A percentile compares a stretch with the other conserved stretches of the same genome.
Evolutionary conservation across 257 asterid species (phyloP).

Genomic region (Marsdenia floribunda): DNA sequence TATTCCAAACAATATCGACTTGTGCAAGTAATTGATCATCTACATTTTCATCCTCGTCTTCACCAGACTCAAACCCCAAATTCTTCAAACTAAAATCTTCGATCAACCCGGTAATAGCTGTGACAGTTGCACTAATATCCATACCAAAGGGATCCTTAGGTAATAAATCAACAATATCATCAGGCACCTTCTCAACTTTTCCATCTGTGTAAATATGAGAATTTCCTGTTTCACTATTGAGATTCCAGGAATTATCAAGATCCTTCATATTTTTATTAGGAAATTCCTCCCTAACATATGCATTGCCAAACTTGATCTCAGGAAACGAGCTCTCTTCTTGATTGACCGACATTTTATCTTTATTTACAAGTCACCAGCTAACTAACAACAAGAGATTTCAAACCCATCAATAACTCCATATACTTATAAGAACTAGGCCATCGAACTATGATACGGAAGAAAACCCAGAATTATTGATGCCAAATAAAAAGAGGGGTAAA

Average conservation of each 20-base stretch:
- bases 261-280: slow-evolving; percentile 24
- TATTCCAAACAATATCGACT: slow-evolving; percentile 34
- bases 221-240: slow-evolving; percentile 13
- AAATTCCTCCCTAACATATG: slow-evolving; percentile 23
- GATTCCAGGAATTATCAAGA: slow-evolving; percentile 22
- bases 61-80: slow-evolving; percentile 33
- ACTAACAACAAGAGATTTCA: neutral
- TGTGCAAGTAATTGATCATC: slow-evolving; percentile 31
- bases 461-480: slow-evolving; percentile 24
- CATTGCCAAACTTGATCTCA: slow-evolving; percentile 26
- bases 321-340: slow-evolving; percentile 24
- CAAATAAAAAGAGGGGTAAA: slow-evolving; percentile 9
- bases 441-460: slow-evolving; percentile 10
- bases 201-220: slow-evolving; percentile 8
- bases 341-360: slow-evolving; percentile 36
- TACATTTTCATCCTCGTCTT: slow-evolving; percentile 24
- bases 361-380: slow-evolving; percentile 9
- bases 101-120: slow-evolving; percentile 39
- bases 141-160: slow-evolving; percentile 70
- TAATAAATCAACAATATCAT: slow-evolving; percentile 51
- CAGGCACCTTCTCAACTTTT: slow-evolving; percentile 28
- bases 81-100: slow-evolving; percentile 42
- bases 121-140: slow-evolving; percentile 34
- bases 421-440: neutral
- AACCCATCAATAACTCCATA: neutral